Evolutionary conservation across 2,329 filamentous ascomycete genomes (phyloP).

Genomic region (Sporothrix humicola): DNA sequence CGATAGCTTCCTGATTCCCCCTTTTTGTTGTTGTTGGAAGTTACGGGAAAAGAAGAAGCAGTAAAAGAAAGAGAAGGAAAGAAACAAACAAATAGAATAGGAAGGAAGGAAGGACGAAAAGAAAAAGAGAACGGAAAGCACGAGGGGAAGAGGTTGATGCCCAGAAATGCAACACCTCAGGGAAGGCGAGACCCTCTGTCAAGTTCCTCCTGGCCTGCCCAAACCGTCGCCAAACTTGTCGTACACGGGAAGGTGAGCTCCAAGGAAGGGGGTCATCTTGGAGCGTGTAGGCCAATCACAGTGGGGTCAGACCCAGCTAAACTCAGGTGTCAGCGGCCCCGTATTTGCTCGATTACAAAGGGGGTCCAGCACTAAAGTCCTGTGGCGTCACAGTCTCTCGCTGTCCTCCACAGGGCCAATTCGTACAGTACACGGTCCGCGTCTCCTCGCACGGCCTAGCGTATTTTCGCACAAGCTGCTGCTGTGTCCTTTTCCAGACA

Average conservation of each 20-base stretch:
- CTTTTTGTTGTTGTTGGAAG: background rate
- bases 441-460: conserved; percentile 10
- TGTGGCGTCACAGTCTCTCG: background rate
- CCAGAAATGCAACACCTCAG: background rate
- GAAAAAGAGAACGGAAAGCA: background rate
- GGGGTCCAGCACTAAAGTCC: background rate
- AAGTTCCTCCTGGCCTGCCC: conserved; percentile 9
- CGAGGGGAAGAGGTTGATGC: conserved; percentile 3
- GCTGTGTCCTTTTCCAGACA: conserved; percentile 19
- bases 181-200: conserved; percentile 22
- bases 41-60: background rate
- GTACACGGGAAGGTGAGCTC: conserved; percentile 28
- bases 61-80: background rate
- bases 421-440: background rate
- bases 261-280: background rate
- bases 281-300: conserved; percentile 20
- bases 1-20: background rate
- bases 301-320: background rate
- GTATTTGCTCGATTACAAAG: background rate
- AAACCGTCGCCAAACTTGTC: conserved; percentile 28
- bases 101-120: background rate
- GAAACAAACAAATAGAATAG: background rate
- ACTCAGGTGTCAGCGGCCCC: background rate
- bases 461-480: background rate
- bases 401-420: background rate